These are phyloP conservation scores for Berkeleyomyces rouxiae DNA, from an alignment of 2,329 filamentous ascomycete species.

Conservation along the genomic window DNA sequence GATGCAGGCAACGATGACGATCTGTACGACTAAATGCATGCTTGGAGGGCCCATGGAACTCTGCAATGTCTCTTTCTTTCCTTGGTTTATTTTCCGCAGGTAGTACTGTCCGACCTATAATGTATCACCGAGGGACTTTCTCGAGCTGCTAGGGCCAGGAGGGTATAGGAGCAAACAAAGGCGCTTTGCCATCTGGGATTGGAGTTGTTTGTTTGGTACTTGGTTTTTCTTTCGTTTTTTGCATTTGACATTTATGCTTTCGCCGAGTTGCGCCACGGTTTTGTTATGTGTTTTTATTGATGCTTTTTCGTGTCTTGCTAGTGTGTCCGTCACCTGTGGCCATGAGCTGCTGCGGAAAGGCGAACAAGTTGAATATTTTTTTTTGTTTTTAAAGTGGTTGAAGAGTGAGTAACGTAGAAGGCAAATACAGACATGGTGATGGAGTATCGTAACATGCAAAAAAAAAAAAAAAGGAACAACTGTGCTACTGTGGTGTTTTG, in stretches of 20 bases:
- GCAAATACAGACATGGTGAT: no score
- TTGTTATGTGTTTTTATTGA: conserved; percentile 2
- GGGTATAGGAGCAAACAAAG: conserved; percentile 3
- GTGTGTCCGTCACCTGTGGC: conserved; percentile 14
- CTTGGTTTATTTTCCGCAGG: background rate
- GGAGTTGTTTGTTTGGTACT: conserved; percentile 7
- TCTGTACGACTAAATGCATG: conserved; percentile 55
- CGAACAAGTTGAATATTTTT: no score
- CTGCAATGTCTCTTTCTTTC: background rate
- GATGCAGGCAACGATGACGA: conserved; percentile 88
- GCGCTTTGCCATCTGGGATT: conserved; percentile 10
- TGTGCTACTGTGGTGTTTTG: no score
- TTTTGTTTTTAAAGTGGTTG: no score
- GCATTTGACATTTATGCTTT: background rate
- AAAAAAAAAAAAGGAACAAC: no score
- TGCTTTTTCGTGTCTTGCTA: conserved; percentile 1
- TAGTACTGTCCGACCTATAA: background rate
- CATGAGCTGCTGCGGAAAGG: conserved; percentile 8
- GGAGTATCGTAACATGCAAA: no score
- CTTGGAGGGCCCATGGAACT: background rate
- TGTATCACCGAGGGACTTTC: background rate
- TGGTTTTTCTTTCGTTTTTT: background rate
- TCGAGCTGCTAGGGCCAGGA: background rate
- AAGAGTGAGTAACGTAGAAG: no score
- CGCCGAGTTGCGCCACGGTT: conserved; percentile 4